Evolutionary conservation across 2,329 filamentous ascomycete genomes (phyloP).

Genomic region (Immersiporthe knoxdaviesiana): DNA sequence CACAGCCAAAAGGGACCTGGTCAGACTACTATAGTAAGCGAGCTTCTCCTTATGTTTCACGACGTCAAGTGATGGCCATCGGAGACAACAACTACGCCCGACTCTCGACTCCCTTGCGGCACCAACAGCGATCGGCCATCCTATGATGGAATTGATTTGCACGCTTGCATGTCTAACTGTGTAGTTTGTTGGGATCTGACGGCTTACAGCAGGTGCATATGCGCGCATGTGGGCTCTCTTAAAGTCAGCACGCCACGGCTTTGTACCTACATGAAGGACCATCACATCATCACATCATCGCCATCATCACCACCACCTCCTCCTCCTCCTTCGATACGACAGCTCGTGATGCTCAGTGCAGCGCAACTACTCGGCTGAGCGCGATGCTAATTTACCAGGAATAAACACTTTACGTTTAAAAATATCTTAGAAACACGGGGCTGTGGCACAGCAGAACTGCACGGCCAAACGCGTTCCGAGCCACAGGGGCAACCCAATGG

Average conservation of each 20-base stretch:
- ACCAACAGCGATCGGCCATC: slow-evolving; percentile 12
- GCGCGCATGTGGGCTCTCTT: background rate
- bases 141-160: slow-evolving; percentile 17
- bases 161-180: background rate
- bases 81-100: slow-evolving; percentile 13
- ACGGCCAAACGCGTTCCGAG: background rate
- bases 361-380: background rate
- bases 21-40: slow-evolving; percentile 16
- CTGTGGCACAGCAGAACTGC: slow-evolving; percentile 14
- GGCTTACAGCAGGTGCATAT: background rate
- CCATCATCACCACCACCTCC: no score
- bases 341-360: background rate
- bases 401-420: background rate
- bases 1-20: slow-evolving; percentile 14
- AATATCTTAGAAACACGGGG: slow-evolving; percentile 10
- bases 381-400: background rate
- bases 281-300: background rate
- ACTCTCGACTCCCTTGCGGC: background rate
- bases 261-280: background rate
- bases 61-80: slow-evolving; percentile 14
- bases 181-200: background rate
- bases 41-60: slow-evolving; percentile 24
- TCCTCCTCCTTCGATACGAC: background rate
- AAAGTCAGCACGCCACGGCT: background rate
- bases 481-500: background rate